These are phyloP conservation scores for Escovopsis sp. DNA, from an alignment of 2,329 filamentous ascomycete species.

Conservation along the genomic window DNA sequence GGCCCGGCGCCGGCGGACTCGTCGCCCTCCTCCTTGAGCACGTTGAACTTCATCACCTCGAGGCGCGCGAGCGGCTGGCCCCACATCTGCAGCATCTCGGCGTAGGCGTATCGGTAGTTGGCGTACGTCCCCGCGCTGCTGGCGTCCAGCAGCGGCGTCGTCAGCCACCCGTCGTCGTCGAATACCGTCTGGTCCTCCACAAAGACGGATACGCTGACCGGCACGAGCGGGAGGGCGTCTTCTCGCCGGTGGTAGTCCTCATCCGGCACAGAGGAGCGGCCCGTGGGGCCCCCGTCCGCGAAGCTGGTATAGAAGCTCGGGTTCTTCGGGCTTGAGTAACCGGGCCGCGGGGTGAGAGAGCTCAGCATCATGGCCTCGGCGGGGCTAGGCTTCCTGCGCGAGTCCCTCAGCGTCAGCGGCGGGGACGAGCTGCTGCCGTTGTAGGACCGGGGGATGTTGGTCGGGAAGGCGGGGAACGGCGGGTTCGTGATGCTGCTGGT, in stretches of 20 bases:
- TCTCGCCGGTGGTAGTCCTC: slow-evolving; percentile 37
- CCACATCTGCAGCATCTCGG: slow-evolving; percentile 56
- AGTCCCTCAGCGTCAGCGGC: slow-evolving; percentile 21
- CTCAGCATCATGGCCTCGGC: slow-evolving; percentile 43
- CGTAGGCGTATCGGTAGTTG: slow-evolving; percentile 49
- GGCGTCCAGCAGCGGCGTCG: slow-evolving; percentile 40
- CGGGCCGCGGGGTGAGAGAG: slow-evolving; percentile 32
- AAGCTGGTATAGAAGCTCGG: slow-evolving; percentile 21
- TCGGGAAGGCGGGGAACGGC: slow-evolving; percentile 38
- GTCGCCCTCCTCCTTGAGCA: slow-evolving; percentile 38
- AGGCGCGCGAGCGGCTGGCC: slow-evolving; percentile 44
- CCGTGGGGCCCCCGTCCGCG: slow-evolving; percentile 12
- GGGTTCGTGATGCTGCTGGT: slow-evolving; percentile 34
- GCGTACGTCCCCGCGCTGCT: slow-evolving; percentile 33
- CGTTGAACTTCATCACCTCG: slow-evolving; percentile 56
- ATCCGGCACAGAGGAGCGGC: slow-evolving; percentile 37
- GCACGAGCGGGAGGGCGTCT: slow-evolving; percentile 30
- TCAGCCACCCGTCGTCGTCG: slow-evolving; percentile 53
- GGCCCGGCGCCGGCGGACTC: slow-evolving; percentile 13
- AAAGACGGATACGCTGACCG: slow-evolving; percentile 34
- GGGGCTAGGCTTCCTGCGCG: slow-evolving; percentile 42
- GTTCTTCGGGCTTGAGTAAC: slow-evolving; percentile 34
- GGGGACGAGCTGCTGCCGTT: slow-evolving; percentile 25
- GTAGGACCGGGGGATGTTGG: slow-evolving; percentile 36
- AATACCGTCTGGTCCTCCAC: slow-evolving; percentile 50